phyloP scores from a whole-genome alignment of 495 filamentous ascomycete species.

The Wilcoxina mikolae region DNA sequence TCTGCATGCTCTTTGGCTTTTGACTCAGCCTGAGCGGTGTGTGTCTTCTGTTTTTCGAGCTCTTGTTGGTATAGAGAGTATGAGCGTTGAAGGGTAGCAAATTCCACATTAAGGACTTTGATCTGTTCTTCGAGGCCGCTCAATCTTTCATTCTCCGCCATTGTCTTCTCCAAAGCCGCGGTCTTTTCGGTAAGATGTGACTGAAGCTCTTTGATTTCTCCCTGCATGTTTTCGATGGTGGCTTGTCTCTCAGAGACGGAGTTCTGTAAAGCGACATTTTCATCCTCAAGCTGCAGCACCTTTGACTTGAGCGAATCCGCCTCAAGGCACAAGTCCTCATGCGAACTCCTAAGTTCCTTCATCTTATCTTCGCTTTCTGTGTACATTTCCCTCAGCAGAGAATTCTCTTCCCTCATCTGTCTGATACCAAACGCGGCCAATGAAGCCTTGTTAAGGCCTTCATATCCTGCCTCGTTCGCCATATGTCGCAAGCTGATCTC shows the following conservation, averaged over 20 bases:
- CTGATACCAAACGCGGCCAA: slow-evolving; percentile 26
- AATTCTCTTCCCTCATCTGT: slow-evolving; percentile 18
- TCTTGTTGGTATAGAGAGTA: background rate
- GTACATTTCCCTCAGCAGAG: slow-evolving; percentile 13
- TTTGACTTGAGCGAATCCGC: background rate
- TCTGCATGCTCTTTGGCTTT: background rate
- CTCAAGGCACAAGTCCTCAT: slow-evolving; percentile 7
- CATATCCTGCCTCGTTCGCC: slow-evolving; percentile 18
- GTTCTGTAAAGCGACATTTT: background rate
- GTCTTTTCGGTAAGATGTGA: slow-evolving; percentile 9
- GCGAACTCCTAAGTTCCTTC: slow-evolving; percentile 9
- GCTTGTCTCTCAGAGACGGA: slow-evolving; percentile 12
- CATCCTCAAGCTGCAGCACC: slow-evolving; percentile 5
- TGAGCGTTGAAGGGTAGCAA: slow-evolving; percentile 6
- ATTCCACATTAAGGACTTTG: slow-evolving; percentile 9
- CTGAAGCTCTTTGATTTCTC: slow-evolving; percentile 8
- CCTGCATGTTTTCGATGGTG: slow-evolving; percentile 1
- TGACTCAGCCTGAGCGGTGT: background rate
- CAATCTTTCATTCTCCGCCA: background rate
- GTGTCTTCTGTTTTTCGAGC: background rate
- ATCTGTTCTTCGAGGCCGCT: slow-evolving; percentile 8
- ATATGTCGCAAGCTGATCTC: slow-evolving; percentile 19
- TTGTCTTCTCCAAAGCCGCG: background rate
- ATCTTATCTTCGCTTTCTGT: slow-evolving; percentile 15
- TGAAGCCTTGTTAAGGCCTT: slow-evolving; percentile 19